These are phyloP conservation scores for Rutidosis leptorrhynchoides DNA, from an alignment of 129 eudicot species.

Conservation along the genomic window DNA sequence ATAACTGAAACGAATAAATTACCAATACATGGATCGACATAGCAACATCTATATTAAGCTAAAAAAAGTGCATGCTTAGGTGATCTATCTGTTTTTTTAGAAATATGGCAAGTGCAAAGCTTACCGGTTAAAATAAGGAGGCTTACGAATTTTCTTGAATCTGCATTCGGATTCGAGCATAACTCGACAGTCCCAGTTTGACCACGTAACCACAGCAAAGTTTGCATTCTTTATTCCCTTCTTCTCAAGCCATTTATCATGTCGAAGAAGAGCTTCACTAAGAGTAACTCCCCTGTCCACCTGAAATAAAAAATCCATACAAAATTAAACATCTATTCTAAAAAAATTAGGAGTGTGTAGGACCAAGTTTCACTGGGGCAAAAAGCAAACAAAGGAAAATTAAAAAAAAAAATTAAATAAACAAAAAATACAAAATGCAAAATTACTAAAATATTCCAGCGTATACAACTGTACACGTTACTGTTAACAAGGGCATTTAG, in stretches of 20 bases:
- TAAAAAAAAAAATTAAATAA: too few relatives aligned
- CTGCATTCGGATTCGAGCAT: slow-evolving; percentile 98
- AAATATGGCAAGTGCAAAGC: slow-evolving; percentile 9
- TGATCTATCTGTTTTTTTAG: background rate
- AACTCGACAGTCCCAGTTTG: slow-evolving; percentile 92
- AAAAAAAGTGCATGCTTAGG: background rate
- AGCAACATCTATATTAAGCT: too few relatives aligned
- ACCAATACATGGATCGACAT: too few relatives aligned
- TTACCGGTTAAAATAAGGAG: slow-evolving; percentile 83
- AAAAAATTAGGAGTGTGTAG: too few relatives aligned
- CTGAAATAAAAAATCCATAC: too few relatives aligned
- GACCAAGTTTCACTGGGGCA: too few relatives aligned
- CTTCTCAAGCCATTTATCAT: slow-evolving; percentile 87
- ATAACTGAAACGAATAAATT: too few relatives aligned
- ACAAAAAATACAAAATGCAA: too few relatives aligned
- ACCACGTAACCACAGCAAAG: slow-evolving; percentile 96
- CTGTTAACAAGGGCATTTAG: too few relatives aligned
- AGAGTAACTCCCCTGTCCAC: slow-evolving; percentile 89
- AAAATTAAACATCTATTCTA: background rate
- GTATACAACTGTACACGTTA: too few relatives aligned
- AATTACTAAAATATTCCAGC: too few relatives aligned
- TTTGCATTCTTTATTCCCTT: slow-evolving; percentile 79
- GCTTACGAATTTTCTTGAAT: slow-evolving; percentile 77
- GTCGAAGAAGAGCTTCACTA: slow-evolving; percentile 74
- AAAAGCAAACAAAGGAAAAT: too few relatives aligned